phyloP scores from a whole-genome alignment of 2,329 filamentous ascomycete species.

The Chaetomium sp. region DNA sequence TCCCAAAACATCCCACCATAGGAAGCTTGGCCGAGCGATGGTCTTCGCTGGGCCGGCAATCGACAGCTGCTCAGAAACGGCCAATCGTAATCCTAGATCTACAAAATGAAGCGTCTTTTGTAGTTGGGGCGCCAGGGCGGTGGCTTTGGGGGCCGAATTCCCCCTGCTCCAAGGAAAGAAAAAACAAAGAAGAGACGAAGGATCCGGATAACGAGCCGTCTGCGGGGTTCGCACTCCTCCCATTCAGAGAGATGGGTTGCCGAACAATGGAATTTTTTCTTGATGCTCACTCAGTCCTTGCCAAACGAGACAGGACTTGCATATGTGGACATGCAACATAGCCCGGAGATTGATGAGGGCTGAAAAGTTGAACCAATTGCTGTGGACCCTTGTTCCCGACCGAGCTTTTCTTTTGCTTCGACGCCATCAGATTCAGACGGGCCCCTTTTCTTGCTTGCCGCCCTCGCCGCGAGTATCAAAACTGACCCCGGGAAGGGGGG shows the following conservation, averaged over 20 bases:
- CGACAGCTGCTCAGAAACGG: neutral
- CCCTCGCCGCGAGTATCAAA: no score
- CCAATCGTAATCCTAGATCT: conserved; percentile 9
- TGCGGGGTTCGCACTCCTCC: neutral
- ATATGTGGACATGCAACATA: conserved; percentile 4
- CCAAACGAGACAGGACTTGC: conserved; percentile 4
- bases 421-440: no score
- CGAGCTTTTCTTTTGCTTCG: no score
- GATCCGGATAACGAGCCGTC: neutral
- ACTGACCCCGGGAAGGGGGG: no score
- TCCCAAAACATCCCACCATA: neutral
- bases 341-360: neutral
- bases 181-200: conserved; percentile 8
- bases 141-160: neutral
- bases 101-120: neutral
- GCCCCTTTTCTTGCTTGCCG: no score
- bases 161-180: conserved; percentile 4
- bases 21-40: neutral
- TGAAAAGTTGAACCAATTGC: neutral
- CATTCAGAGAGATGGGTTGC: no score
- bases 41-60: neutral
- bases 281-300: neutral
- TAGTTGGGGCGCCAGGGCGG: neutral
- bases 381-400: neutral
- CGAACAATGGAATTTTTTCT: neutral